Evolutionary conservation across 768 basidiomycete genomes (phyloP), one percentile per base, ranked within the genome.

Genomic region (Auriscalpium microsporum): DNA sequence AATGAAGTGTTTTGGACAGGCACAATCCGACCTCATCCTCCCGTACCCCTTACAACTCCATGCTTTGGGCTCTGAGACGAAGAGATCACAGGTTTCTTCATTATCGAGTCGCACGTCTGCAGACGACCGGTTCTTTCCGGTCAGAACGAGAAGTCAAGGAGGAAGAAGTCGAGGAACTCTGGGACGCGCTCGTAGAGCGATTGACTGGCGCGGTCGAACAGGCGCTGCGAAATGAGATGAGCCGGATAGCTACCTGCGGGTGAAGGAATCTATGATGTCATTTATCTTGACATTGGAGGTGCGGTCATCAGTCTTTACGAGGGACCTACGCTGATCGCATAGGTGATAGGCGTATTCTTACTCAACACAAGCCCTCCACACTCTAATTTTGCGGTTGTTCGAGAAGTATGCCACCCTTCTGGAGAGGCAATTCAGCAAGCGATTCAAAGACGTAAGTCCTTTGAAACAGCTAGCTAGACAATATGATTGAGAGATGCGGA

Each of bases 81-180:
- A 67, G 92, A 97, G 70, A 90, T 98, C 59, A 87, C 93, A 38
- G 96, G 96, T 0, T 99, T 96, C 71, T 99, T 98, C 72, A 93
- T 99, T 56, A 85, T 98, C 60, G 96, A 99, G 71, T 85, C 82
- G 1, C 86, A 95, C 65, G 94, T 99, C 0, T 97, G 8, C 83
- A 86, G 61, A 91, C 91, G 0, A 91, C 94, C 10, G 84, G 85
- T 16, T 82, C 79, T 36, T 99, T 99, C 72, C 83, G 96, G n/a
- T 90, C 88, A 14, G 80, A 86, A 61, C 78, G 84, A 46, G 93
- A 98, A 60, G n/a, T n/a, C n/a, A n/a, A n/a, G n/a, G n/a, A n/a
- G n/a, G n/a, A n/a, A n/a, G n/a, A n/a, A n/a, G 86, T 98, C 2
- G 94, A 98, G 61, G 93, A 94, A 55, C 79, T 99, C 10, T 98